Percentiles rank a stretch among this genome's conserved stretches.
Evolutionary conservation across 1,139 yeast species (phyloP).

Genomic region (Nakaseomyces nivariensis): DNA sequence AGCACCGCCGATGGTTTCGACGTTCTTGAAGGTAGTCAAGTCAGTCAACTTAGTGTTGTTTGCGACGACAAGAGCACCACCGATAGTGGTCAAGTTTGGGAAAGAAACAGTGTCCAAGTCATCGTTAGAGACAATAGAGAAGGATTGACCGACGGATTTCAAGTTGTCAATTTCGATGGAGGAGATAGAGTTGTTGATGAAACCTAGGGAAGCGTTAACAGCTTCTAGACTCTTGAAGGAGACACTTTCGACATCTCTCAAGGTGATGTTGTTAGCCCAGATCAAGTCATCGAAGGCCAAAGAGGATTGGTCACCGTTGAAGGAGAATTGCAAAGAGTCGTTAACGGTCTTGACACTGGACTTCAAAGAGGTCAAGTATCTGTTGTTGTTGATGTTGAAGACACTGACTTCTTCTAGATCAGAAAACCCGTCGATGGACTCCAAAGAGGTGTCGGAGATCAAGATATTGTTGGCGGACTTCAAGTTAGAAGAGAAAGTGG

Average conservation of each 20-base stretch:
- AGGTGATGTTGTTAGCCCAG: constrained; percentile 78
- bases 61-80: constrained; percentile 82
- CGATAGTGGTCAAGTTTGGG: constrained; percentile 57
- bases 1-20: constrained; percentile 79
- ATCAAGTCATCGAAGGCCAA: constrained; percentile 58
- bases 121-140: constrained; percentile 65
- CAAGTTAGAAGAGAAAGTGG: constrained; percentile 60
- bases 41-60: constrained; percentile 66
- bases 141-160: constrained; percentile 64
- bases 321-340: constrained; percentile 64
- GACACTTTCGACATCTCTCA: constrained; percentile 68
- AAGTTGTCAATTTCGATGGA: constrained; percentile 49
- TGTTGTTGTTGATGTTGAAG: constrained; percentile 86
- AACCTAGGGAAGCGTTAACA: constrained; percentile 73
- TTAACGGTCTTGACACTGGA: constrained; percentile 69
- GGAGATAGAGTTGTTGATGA: constrained; percentile 55
- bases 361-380: constrained; percentile 55
- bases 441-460: constrained; percentile 82
- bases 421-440: constrained; percentile 64
- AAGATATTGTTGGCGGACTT: constrained; percentile 60
- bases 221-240: constrained; percentile 56
- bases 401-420: constrained; percentile 59
- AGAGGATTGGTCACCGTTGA: constrained; percentile 69
- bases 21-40: constrained; percentile 64
- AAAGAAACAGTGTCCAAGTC: constrained; percentile 62